Percentiles rank a stretch among this genome's conserved stretches.
Evolutionary conservation across 2,329 filamentous ascomycete species (phyloP).

Genomic region (Tolypocladium endophyticum): DNA sequence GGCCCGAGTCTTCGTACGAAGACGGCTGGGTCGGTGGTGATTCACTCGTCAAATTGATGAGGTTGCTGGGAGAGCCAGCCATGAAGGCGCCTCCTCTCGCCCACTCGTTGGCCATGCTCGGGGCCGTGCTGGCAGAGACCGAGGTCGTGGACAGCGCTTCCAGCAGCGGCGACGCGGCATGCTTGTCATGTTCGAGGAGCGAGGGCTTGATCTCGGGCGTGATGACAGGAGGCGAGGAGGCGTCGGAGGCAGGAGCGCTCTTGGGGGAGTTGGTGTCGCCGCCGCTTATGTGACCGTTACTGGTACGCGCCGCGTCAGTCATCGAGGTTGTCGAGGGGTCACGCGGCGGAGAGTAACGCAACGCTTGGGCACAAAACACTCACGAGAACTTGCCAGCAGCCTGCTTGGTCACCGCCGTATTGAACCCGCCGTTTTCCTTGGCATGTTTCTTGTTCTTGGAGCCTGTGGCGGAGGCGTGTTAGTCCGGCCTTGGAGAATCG

Average conservation of each 20-base stretch:
- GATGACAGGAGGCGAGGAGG: constrained; percentile 31
- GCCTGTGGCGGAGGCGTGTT: constrained; percentile 19
- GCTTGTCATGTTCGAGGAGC: constrained; percentile 30
- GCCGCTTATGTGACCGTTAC: constrained; percentile 13
- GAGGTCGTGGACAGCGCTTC: constrained; percentile 38
- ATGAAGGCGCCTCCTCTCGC: constrained; percentile 24
- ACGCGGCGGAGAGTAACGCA: constrained; percentile 11
- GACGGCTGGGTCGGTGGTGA: constrained; percentile 43
- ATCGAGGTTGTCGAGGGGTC: constrained; percentile 12
- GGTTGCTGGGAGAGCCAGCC: constrained; percentile 40
- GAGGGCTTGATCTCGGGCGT: constrained; percentile 36
- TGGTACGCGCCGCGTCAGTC: constrained; percentile 11
- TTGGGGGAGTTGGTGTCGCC: constrained; percentile 20
- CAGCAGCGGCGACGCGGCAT: constrained; percentile 33
- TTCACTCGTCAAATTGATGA: constrained; percentile 40
- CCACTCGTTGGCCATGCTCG: constrained; percentile 38
- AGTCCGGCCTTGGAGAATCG: constrained; percentile 9
- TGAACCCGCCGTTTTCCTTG: constrained; percentile 41
- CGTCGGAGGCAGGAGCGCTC: constrained; percentile 27
- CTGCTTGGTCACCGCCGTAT: constrained; percentile 43
- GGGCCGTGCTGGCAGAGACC: constrained; percentile 36
- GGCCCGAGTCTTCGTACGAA: constrained; percentile 37
- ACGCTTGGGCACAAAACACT: constrained; percentile 13
- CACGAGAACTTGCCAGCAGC: constrained; percentile 41
- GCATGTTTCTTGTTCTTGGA: constrained; percentile 45